A percentile compares a stretch with the other conserved stretches of the same genome.
Evolutionary conservation across 495 filamentous ascomycete species (phyloP).

Genomic region (Hyaloscypha finlandica): DNA sequence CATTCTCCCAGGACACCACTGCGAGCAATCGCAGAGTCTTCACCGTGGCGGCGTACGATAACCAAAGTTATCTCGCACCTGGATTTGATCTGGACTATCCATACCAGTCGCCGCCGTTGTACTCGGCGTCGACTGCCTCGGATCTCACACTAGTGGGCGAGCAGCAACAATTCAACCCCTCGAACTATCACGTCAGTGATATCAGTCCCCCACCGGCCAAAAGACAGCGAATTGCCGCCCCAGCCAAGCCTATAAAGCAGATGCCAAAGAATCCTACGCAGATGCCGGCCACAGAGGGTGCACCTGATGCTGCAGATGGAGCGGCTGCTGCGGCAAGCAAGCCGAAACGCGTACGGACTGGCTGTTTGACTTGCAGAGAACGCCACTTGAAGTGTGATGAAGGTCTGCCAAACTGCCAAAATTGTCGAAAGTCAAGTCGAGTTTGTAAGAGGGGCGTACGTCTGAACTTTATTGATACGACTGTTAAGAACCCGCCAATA

Average conservation of each 20-base stretch:
- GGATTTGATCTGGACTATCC: slow-evolving; percentile 30
- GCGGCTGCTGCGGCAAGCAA: slow-evolving; percentile 46
- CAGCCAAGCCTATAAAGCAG: slow-evolving; percentile 15
- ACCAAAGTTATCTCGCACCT: slow-evolving; percentile 29
- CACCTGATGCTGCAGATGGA: slow-evolving; percentile 27
- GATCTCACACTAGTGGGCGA: slow-evolving; percentile 28
- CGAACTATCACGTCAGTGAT: slow-evolving; percentile 17
- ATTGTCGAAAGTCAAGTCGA: slow-evolving; percentile 86
- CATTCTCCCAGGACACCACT: slow-evolving; percentile 14
- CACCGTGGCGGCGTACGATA: slow-evolving; percentile 33
- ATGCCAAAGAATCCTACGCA: slow-evolving; percentile 10
- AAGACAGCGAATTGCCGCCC: slow-evolving; percentile 32
- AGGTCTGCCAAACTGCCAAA: slow-evolving; percentile 72
- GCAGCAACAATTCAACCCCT: slow-evolving; percentile 29
- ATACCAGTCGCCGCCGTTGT: slow-evolving; percentile 31
- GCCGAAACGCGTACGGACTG: slow-evolving; percentile 71
- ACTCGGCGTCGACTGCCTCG: slow-evolving; percentile 29
- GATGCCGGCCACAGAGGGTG: slow-evolving; percentile 32
- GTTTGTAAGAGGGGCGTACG: slow-evolving; percentile 84
- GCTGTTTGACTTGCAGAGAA: slow-evolving; percentile 77
- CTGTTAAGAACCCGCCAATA: slow-evolving; percentile 68
- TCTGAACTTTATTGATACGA: slow-evolving; percentile 91
- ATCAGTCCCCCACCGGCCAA: slow-evolving; percentile 31
- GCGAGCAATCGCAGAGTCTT: slow-evolving; percentile 32
- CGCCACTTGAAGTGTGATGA: slow-evolving; percentile 76